A percentile compares a stretch with the other conserved stretches of the same genome.
These are phyloP conservation scores for Maudiozyma saulgeensis DNA, from an alignment of 805 yeast species.

Conservation along the genomic window DNA sequence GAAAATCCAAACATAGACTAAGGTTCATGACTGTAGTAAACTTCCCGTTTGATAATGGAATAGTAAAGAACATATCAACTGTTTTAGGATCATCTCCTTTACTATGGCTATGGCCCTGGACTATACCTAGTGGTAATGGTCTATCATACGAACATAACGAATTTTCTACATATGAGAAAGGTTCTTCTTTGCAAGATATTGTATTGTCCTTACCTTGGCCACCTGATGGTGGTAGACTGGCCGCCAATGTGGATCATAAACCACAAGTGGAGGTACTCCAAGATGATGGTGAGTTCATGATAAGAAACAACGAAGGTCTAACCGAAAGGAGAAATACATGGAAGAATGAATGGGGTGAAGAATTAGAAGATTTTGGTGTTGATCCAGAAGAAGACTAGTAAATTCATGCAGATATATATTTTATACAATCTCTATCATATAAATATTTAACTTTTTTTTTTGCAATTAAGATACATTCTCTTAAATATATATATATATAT, in stretches of 20 bases:
- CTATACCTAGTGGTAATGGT: conserved; percentile 54
- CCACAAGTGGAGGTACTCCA: conserved; percentile 9
- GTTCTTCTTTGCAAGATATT: conserved; percentile 35
- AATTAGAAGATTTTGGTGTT: conserved; percentile 77
- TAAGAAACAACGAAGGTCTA: conserved; percentile 26
- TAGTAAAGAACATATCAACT: conserved; percentile 41
- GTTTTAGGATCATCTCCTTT: conserved; percentile 54
- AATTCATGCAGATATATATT: no score
- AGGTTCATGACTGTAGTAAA: conserved; percentile 51
- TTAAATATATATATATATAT: not conserved
- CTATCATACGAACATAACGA: conserved; percentile 47
- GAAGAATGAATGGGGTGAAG: conserved; percentile 78
- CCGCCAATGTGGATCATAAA: conserved; percentile 11
- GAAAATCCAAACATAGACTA: conserved; percentile 19
- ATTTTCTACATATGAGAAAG: conserved; percentile 29
- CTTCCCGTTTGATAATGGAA: conserved; percentile 77
- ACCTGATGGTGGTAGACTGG: conserved; percentile 57
- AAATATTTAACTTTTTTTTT: not conserved
- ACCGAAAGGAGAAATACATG: conserved; percentile 43
- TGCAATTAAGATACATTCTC: not conserved
- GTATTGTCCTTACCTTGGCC: conserved; percentile 82
- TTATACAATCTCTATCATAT: conserved; percentile 3
- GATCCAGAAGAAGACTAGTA: conserved; percentile 51
- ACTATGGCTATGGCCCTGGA: conserved; percentile 67
- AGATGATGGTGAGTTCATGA: conserved; percentile 27